phyloP scores from a whole-genome alignment of 2,329 filamentous ascomycete genomes.

The Chrysosphaeria jannelii region DNA sequence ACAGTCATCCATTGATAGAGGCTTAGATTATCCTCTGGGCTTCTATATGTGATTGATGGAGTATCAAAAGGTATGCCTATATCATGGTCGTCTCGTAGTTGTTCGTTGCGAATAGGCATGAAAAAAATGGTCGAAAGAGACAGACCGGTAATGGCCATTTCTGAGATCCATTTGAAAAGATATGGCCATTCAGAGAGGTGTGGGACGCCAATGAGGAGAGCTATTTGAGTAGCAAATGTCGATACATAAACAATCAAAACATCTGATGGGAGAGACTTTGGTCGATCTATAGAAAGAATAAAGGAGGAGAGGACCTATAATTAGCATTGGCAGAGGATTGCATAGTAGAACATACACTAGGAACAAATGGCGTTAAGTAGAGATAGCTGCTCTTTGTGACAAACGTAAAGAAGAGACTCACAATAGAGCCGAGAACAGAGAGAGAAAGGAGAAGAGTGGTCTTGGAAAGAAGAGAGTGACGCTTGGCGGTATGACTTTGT shows the following conservation, averaged over 20 bases:
- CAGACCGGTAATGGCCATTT: constrained; percentile 12
- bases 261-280: constrained; percentile 6
- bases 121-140: constrained; percentile 23
- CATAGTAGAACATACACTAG: constrained; percentile 9
- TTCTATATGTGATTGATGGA: constrained; percentile 29
- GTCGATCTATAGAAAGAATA: constrained; percentile 8
- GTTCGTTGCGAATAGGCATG: constrained; percentile 40
- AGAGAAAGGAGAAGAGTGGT: constrained; percentile 11
- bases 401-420: constrained; percentile 4
- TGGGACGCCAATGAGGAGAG: constrained; percentile 9
- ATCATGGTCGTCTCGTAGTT: constrained; percentile 14
- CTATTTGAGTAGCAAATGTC: constrained; percentile 8
- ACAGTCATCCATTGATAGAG: constrained; percentile 67
- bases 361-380: constrained; percentile 8
- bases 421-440: constrained; percentile 9
- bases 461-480: constrained; percentile 9
- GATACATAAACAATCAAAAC: constrained; percentile 8
- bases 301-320: constrained; percentile 3
- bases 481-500: constrained; percentile 4
- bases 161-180: constrained; percentile 6
- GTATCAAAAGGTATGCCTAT: constrained; percentile 24
- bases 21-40: constrained; percentile 50
- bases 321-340: not conserved
- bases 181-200: constrained; percentile 6
- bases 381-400: constrained; percentile 6